A percentile compares a stretch with the other conserved stretches of the same genome.
phyloP scores from a whole-genome alignment of 2,329 filamentous ascomycete genomes.

The Pyrenophora tritici-repentis region DNA sequence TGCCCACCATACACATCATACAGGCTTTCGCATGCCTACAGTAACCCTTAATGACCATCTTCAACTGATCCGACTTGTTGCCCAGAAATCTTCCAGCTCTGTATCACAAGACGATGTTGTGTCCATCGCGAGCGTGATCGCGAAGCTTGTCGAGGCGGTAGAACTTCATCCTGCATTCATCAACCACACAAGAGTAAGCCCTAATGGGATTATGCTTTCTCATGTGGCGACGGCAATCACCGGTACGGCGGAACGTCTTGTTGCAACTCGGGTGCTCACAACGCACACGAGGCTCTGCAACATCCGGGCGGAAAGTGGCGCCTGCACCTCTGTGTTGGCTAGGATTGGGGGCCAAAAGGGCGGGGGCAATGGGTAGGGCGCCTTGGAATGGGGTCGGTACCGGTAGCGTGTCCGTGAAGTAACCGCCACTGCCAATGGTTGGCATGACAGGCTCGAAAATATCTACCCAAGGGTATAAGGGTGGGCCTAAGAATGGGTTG shows the following conservation, averaged over 20 bases:
- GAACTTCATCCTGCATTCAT: conserved; percentile 6
- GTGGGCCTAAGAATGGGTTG: background rate
- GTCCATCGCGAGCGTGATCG: background rate
- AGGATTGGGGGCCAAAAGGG: background rate
- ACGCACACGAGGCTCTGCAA: background rate
- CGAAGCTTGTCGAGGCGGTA: conserved; percentile 9
- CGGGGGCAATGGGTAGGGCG: background rate
- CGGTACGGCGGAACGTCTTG: background rate
- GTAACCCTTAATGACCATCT: too few relatives aligned
- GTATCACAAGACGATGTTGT: background rate
- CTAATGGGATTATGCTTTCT: background rate
- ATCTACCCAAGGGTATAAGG: background rate
- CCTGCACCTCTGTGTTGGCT: background rate
- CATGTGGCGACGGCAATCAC: conserved; percentile 3
- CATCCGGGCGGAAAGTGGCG: background rate
- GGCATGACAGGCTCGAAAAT: background rate
- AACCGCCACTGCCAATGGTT: background rate
- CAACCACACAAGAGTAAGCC: background rate
- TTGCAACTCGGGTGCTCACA: background rate
- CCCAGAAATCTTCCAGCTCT: too few relatives aligned
- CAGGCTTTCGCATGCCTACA: too few relatives aligned
- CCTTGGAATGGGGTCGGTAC: background rate
- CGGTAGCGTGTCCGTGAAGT: background rate
- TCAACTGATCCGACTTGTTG: too few relatives aligned
- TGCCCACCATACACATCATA: too few relatives aligned